These are phyloP conservation scores for Podaxis sp. DNA, from an alignment of 768 basidiomycete species.

Conservation along the genomic window DNA sequence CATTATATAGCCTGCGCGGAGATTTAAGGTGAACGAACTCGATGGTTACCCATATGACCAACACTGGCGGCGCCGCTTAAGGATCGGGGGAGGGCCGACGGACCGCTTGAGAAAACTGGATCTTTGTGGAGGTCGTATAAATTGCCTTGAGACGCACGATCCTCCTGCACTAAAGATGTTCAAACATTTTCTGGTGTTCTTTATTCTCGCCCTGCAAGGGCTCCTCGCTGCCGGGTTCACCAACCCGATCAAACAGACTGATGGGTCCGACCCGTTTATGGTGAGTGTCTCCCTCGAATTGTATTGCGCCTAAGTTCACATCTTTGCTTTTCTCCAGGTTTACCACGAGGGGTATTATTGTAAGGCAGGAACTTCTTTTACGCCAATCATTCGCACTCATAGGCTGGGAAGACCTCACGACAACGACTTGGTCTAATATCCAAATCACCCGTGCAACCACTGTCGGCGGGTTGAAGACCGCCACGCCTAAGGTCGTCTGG, in stretches of 20 bases:
- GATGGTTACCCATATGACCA: background rate
- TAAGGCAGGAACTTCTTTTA: background rate
- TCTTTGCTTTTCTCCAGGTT: constrained; percentile 1
- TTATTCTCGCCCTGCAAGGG: constrained; percentile 1
- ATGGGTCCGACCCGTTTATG: constrained; percentile 21
- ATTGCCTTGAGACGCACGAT: background rate
- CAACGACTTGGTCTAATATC: constrained; percentile 19
- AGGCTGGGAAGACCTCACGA: constrained; percentile 12
- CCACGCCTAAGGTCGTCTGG: constrained; percentile 14
- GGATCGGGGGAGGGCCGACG: background rate
- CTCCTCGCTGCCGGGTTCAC: constrained; percentile 3
- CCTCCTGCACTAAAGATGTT: background rate
- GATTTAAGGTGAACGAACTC: background rate
- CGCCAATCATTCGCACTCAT: background rate
- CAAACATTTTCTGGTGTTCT: background rate
- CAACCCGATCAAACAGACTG: constrained; percentile 17
- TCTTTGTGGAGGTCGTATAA: background rate
- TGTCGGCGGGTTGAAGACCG: constrained; percentile 17
- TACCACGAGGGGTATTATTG: constrained; percentile 20
- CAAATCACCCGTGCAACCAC: constrained; percentile 20
- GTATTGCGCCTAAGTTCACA: background rate
- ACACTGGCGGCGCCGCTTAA: background rate
- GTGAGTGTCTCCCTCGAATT: background rate
- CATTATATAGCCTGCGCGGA: background rate
- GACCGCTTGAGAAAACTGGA: background rate